A percentile compares a stretch with the other conserved stretches of the same genome.
These are phyloP conservation scores for Seminavis robusta DNA, from an alignment of 108 stramenopile genomes.

Conservation along the genomic window DNA sequence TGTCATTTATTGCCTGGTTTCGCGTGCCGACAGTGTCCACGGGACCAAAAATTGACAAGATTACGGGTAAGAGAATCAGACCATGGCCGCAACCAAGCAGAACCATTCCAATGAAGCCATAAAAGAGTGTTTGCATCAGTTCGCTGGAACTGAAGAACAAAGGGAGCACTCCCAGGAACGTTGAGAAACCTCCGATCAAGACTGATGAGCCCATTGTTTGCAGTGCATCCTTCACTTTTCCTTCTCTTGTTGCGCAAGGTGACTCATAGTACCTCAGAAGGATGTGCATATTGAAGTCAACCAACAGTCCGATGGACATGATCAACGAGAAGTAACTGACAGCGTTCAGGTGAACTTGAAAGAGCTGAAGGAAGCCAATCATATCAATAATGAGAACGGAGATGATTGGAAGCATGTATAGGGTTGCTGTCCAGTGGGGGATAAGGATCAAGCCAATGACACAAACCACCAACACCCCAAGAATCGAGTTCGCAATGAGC, in stretches of 20 bases:
- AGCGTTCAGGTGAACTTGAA: background rate
- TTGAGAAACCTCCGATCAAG: background rate
- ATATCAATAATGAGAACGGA: too few species aligned
- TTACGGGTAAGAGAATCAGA: constrained; percentile 2
- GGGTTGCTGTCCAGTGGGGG: background rate
- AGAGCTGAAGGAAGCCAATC: background rate
- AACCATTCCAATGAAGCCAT: constrained; percentile 2
- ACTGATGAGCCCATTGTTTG: constrained; percentile 2
- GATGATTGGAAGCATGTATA: background rate
- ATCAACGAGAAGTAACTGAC: background rate
- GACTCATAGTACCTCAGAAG: constrained; percentile 1
- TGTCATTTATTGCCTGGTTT: too few species aligned
- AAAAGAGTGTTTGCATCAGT: constrained; percentile 2
- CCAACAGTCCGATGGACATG: background rate
- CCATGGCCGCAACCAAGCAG: constrained; percentile 1
- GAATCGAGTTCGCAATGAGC: background rate
- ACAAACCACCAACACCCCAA: background rate
- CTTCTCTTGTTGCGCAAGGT: too few species aligned
- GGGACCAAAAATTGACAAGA: constrained; percentile 3
- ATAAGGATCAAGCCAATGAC: constrained; percentile 1
- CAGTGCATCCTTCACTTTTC: constrained; percentile 1
- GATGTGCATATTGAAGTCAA: background rate
- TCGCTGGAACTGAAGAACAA: constrained; percentile 2
- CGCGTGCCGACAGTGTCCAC: too few species aligned
- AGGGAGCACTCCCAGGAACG: constrained; percentile 1